phyloP scores from a whole-genome alignment of 495 filamentous ascomycete genomes.

The Aspergillus saccharolyticus region DNA sequence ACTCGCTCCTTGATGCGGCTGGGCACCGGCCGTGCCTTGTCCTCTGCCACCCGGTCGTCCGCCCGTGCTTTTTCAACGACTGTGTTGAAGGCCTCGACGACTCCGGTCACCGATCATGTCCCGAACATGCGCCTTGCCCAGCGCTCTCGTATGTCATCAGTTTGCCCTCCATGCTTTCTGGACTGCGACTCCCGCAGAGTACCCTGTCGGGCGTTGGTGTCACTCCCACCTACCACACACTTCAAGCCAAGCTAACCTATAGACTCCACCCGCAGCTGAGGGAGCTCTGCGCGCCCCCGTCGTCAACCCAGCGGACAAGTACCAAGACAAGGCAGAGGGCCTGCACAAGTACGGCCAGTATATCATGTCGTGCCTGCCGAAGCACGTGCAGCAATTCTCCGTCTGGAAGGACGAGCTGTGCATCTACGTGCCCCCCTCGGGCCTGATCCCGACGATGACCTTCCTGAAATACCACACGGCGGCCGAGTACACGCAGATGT shows the following conservation, averaged over 20 bases:
- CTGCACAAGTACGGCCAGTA: slow-evolving; percentile 94
- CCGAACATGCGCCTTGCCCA: slow-evolving; percentile 65
- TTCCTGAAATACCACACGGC: slow-evolving; percentile 98
- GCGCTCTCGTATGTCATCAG: slow-evolving; percentile 51
- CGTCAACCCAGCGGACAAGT: slow-evolving; percentile 91
- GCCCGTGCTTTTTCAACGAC: slow-evolving; percentile 55
- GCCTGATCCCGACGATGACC: slow-evolving; percentile 82
- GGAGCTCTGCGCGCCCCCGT: slow-evolving; percentile 69
- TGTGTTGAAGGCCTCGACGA: slow-evolving; percentile 46
- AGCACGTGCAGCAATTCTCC: slow-evolving; percentile 97
- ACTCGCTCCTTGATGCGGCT: slow-evolving; percentile 62
- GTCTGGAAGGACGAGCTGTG: slow-evolving; percentile 99
- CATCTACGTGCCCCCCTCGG: slow-evolving; percentile 84
- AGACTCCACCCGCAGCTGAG: slow-evolving; percentile 32
- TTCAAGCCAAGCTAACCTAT: background rate
- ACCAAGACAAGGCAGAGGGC: slow-evolving; percentile 71
- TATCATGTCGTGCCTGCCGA: slow-evolving; percentile 92
- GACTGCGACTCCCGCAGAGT: too few species aligned
- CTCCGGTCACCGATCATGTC: slow-evolving; percentile 28
- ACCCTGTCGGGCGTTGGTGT: too few species aligned
- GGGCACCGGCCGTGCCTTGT: slow-evolving; percentile 56
- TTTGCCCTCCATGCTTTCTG: background rate
- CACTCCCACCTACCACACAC: background rate
- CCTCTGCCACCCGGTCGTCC: slow-evolving; percentile 53
- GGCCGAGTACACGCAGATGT: slow-evolving; percentile 91